Evolutionary conservation across 2,329 filamentous ascomycete genomes (phyloP), one percentile per base, ranked within the genome.

Genomic region (Penicillium sp.): DNA sequence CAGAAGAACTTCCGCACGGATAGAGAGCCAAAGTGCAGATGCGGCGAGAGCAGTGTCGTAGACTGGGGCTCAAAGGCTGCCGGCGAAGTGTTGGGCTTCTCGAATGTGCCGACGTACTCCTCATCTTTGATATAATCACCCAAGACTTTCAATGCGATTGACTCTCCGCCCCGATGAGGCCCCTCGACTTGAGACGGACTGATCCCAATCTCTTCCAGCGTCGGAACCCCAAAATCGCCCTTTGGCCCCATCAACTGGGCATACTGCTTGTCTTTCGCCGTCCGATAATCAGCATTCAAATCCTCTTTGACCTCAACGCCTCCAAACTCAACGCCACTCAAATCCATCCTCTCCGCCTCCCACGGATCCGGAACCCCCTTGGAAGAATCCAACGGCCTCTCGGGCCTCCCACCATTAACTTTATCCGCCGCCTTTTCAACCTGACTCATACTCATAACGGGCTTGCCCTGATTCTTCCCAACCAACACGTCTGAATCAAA

Each of bases 401-500:
- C 77, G 13, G 90, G 81, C 3, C 76, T 67, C 0, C 86, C 87
- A 25, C 53, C 51, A 20, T 62, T 63, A 46, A 89, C 70, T 63
- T 85, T 86, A 33, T 78, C 76, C 0, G 82, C 85, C 0, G 86
- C 84, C 48, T 77, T 73, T 61, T 86, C 79, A 0, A 91, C 78
- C 65, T 90, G 86, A 1, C 73, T 74, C 24, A 88, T 88, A 50
- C 81, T 88, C 87, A 90, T 90, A 1, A 87, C 89, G 1, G 88
- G 87, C 63, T 87, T 86, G 0, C 83, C 83, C 16, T 79, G 76
- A 66, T 91, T 83, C 46, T 80, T 75, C 44, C 79, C 76, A 6
- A 90, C 85, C 28, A 92, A 63, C 22, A 84, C 81, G 65, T 90
- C 87, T 31, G 83, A 83, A 69, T 91, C 87, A 76, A 86, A 92